Percentiles rank a stretch among this genome's conserved stretches.
These are phyloP conservation scores for Phytophthora europaea DNA, from an alignment of 352 stramenopile species.

Conservation along the genomic window DNA sequence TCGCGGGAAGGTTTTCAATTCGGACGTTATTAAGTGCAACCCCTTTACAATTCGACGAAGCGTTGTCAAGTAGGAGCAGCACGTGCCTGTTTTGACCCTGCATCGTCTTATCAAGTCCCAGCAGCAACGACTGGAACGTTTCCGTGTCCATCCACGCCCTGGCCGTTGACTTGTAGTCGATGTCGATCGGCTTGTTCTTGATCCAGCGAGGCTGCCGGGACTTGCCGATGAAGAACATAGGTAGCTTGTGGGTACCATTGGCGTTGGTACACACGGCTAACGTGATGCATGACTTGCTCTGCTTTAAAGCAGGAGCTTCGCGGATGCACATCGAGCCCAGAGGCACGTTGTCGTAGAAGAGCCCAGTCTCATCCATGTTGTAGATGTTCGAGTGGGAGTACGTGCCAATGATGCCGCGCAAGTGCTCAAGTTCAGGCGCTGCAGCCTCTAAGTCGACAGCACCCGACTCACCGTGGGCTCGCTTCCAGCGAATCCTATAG, in stretches of 20 bases:
- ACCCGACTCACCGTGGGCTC: slow-evolving; percentile 3
- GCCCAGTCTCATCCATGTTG: background rate
- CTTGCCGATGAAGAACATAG: background rate
- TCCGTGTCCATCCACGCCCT: background rate
- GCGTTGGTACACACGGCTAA: slow-evolving; percentile 1
- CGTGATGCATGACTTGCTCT: background rate
- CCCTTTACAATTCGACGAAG: too few species aligned
- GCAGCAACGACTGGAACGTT: background rate
- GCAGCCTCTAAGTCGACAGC: background rate
- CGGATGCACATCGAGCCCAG: background rate
- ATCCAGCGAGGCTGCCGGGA: background rate
- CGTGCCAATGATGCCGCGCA: background rate
- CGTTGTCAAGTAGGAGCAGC: too few species aligned
- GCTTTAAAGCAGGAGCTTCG: background rate
- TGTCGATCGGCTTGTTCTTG: background rate
- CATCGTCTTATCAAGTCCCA: background rate
- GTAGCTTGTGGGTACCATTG: background rate
- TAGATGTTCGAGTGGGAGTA: background rate
- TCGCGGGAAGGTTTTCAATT: background rate
- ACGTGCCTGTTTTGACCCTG: too few species aligned
- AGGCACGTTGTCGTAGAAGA: background rate
- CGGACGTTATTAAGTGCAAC: background rate
- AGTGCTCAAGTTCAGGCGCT: background rate
- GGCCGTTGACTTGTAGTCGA: background rate
- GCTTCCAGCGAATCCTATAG: slow-evolving; percentile 2